Percentiles rank a stretch among this genome's conserved stretches.
Evolutionary conservation across 345 rosid species (phyloP).

Genomic region (Heritiera littoralis): DNA sequence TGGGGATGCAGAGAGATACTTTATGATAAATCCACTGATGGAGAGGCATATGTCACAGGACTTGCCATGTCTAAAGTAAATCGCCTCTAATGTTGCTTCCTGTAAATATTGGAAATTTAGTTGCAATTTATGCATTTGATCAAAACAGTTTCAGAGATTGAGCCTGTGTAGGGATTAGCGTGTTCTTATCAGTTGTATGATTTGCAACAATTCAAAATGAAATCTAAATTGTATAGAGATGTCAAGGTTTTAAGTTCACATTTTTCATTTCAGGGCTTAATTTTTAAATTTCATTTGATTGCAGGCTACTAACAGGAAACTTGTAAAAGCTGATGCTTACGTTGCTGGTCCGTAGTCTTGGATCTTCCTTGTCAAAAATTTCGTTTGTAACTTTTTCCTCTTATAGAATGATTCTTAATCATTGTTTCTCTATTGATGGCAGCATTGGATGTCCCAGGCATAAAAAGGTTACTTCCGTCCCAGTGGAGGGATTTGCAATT

Average conservation of each 20-base stretch:
- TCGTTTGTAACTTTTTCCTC: background rate
- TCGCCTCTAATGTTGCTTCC: background rate
- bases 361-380: conserved; percentile 2
- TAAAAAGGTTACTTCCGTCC: conserved; percentile 82
- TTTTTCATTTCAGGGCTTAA: background rate
- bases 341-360: conserved; percentile 59
- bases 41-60: conserved; percentile 73
- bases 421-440: conserved; percentile 22
- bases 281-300: conserved; percentile 22
- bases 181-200: background rate
- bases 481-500: conserved; percentile 77
- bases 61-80: conserved; percentile 86
- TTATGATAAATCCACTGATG: conserved; percentile 59
- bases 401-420: background rate
- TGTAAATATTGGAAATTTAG: conserved; percentile 5
- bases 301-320: conserved; percentile 83
- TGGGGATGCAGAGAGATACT: conserved; percentile 98
- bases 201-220: background rate
- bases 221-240: background rate
- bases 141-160: background rate
- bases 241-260: background rate
- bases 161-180: background rate
- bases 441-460: conserved; percentile 98
- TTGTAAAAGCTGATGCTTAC: conserved; percentile 87
- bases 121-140: background rate